Evolutionary conservation across 805 yeast genomes (phyloP).

Genomic region (Lachancea sp.): DNA sequence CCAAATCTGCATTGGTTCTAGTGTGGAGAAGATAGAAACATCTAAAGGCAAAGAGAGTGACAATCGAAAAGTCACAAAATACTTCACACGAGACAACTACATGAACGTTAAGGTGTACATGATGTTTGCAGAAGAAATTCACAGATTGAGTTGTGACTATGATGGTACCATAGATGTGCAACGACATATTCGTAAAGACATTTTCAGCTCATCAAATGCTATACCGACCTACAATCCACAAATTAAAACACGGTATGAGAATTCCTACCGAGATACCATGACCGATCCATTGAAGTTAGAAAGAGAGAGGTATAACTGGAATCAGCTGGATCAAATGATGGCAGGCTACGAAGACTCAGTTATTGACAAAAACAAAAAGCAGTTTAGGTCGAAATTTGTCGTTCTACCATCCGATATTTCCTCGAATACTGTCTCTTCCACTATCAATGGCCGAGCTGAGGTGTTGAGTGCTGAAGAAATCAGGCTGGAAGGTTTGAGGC

Average conservation of each 20-base stretch:
- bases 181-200: constrained; percentile 46
- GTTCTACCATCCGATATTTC: constrained; percentile 74
- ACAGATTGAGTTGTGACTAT: constrained; percentile 68
- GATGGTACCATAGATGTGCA: constrained; percentile 74
- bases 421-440: constrained; percentile 36
- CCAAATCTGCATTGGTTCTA: constrained; percentile 76
- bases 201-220: constrained; percentile 27
- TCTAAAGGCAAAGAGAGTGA: constrained; percentile 35
- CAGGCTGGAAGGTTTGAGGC: constrained; percentile 83
- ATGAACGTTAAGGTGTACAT: constrained; percentile 64
- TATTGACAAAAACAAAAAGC: constrained; percentile 43
- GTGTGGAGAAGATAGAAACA: constrained; percentile 57
- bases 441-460: constrained; percentile 47
- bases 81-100: constrained; percentile 40
- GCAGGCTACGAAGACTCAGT: constrained; percentile 84
- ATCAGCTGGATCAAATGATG: constrained; percentile 79
- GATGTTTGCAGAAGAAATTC: constrained; percentile 77
- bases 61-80: constrained; percentile 51
- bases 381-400: constrained; percentile 74
- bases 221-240: constrained; percentile 43
- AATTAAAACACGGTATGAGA: constrained; percentile 75
- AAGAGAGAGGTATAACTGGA: constrained; percentile 71
- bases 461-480: constrained; percentile 74
- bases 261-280: constrained; percentile 50
- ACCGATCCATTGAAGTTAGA: constrained; percentile 50